These are phyloP conservation scores for Karstenula rhodostoma DNA, from an alignment of 2,329 filamentous ascomycete genomes.

Conservation along the genomic window DNA sequence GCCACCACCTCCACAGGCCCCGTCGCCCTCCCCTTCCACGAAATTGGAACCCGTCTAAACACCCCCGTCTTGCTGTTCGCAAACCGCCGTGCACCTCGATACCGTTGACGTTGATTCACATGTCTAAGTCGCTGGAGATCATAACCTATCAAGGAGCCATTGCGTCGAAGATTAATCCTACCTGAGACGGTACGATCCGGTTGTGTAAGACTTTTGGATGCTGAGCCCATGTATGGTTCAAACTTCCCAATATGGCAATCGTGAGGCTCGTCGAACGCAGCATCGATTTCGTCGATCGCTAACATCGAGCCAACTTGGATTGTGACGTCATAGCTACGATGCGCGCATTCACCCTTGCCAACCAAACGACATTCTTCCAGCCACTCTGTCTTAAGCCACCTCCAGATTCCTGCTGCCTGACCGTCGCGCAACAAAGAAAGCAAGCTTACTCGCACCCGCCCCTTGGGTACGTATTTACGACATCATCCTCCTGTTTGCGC, in stretches of 20 bases:
- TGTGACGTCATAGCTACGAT: not conserved
- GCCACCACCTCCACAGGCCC: slow-evolving; percentile 5
- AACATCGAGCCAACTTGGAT: too few relatives aligned
- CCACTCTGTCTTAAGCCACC: not conserved
- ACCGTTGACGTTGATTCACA: slow-evolving; percentile 8
- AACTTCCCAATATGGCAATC: not conserved
- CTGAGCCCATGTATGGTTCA: not conserved
- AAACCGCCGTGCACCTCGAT: slow-evolving; percentile 11
- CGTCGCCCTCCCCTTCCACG: not conserved
- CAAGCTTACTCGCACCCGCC: not conserved
- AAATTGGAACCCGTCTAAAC: slow-evolving; percentile 13
- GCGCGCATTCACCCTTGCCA: slow-evolving; percentile 5
- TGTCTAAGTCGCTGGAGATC: too few relatives aligned
- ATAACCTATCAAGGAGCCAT: too few relatives aligned
- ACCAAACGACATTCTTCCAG: slow-evolving; percentile 4
- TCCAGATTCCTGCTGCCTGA: not conserved
- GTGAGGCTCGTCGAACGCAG: not conserved
- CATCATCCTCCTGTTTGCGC: not conserved
- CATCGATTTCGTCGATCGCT: too few relatives aligned
- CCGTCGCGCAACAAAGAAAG: not conserved
- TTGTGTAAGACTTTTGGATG: too few relatives aligned
- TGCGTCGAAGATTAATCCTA: too few relatives aligned
- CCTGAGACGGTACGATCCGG: too few relatives aligned
- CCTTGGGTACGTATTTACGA: not conserved
- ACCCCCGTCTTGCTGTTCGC: slow-evolving; percentile 6